Evolutionary conservation across 768 basidiomycete species (phyloP), one percentile per base, ranked within the genome.

Genomic region (Suillus alpinus): DNA sequence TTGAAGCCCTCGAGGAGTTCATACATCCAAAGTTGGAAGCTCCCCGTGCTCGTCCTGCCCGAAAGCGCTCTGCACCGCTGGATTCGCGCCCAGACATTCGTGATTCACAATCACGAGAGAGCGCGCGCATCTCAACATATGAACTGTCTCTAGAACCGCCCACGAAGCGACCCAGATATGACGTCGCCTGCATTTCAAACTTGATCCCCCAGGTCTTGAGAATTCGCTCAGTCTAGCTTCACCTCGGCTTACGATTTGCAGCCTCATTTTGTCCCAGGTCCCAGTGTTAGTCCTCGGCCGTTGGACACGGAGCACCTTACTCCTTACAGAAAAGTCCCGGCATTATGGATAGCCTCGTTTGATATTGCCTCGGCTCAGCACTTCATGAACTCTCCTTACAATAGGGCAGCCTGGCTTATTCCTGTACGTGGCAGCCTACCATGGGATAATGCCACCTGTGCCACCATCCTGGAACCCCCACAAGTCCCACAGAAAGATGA

Each of bases 331-430:
- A 80, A 76, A 66, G 62, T 67, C 1, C 66, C 56, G 49, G 78
- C 80, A 0, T 68, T 69, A 7, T 75, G 78, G 32, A 71, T 84
- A 49, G 56, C 76, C 26, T 73, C 75, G 7, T 71, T 73, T 56
- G 66, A 68, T 44, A 26, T 59, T 76, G 77, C 70, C 73, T 75
- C 63, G 67, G 59, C 72, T 9, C 52, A 59, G 40, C 62, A 63
- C 43, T 73, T 65, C 68, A 73, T 65, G 8, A 64, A 71, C 20
- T 58, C 63, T 31, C 68, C 67, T 31, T 78, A 77, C 64, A 65
- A 76, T 53, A 81, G 84, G 53, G 73, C 72, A 52, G 80, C 82
- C 8, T 87, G 86, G 86, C 66, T 86, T 16, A 76, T 87, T 40
- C 86, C 86, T 43, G 68, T 87, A 6, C 80, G 85, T 13, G 86